These are phyloP conservation scores for Solanum hybrid DNA, from an alignment of 305 asterid genomes.

Conservation along the genomic window DNA sequence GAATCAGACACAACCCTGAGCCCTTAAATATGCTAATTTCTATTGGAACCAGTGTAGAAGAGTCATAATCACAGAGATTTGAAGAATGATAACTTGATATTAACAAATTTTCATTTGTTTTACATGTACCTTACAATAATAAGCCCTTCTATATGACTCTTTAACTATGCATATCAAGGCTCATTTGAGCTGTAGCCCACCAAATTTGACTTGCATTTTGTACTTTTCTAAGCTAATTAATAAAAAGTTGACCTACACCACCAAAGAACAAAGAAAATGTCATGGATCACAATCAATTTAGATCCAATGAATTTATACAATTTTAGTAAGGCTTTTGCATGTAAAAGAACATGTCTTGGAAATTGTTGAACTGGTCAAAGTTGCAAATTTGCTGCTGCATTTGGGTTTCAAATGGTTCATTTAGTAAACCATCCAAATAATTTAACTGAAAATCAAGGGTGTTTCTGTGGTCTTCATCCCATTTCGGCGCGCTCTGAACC, in stretches of 20 bases:
- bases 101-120: slow-evolving; percentile 6
- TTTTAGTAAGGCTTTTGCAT: slow-evolving; percentile 17
- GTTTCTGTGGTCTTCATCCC: slow-evolving; percentile 17
- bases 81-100: slow-evolving; percentile 4
- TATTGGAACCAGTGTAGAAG: background rate
- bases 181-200: no score
- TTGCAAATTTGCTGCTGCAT: slow-evolving; percentile 14
- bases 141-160: background rate
- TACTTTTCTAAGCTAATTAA: background rate
- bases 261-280: background rate
- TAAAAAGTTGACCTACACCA: background rate
- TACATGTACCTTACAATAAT: background rate
- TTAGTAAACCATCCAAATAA: slow-evolving; percentile 22
- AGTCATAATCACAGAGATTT: background rate
- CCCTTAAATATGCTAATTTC: background rate
- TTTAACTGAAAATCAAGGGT: slow-evolving; percentile 16
- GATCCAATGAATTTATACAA: background rate
- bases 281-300: background rate
- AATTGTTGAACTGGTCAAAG: slow-evolving; percentile 15
- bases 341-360: slow-evolving; percentile 22
- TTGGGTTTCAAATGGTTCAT: slow-evolving; percentile 24
- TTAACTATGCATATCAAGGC: background rate
- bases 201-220: slow-evolving; percentile 5
- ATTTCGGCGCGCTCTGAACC: slow-evolving; percentile 24
- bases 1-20: background rate